These are phyloP conservation scores for Rhamnella rubrinervis DNA, from an alignment of 331 rosid genomes.

Conservation along the genomic window DNA sequence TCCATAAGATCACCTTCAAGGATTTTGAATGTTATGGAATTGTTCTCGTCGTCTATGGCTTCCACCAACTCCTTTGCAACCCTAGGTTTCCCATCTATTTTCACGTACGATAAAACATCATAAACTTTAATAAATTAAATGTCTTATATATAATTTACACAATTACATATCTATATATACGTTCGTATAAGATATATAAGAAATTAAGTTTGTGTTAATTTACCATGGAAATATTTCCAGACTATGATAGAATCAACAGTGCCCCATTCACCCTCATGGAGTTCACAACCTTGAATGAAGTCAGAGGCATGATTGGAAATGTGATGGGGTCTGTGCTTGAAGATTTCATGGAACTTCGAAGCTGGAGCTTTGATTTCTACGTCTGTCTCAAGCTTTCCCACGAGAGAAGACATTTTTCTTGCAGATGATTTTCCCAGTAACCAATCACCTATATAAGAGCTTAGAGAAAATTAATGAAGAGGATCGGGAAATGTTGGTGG, in stretches of 20 bases:
- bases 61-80: constrained; percentile 20
- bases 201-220: neutral
- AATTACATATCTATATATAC: neutral
- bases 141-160: neutral
- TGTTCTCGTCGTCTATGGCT: constrained; percentile 24
- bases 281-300: constrained; percentile 21
- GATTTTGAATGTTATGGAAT: constrained; percentile 2
- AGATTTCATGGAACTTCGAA: constrained; percentile 25
- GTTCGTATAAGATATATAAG: neutral
- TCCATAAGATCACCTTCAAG: too few species aligned
- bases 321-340: constrained; percentile 31
- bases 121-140: neutral
- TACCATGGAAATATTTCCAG: constrained; percentile 38
- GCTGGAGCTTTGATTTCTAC: constrained; percentile 38
- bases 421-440: neutral
- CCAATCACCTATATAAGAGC: too few species aligned
- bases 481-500: too few species aligned
- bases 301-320: constrained; percentile 18
- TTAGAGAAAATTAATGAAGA: too few species aligned
- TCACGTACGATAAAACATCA: too few species aligned
- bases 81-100: constrained; percentile 23
- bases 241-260: constrained; percentile 28
- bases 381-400: constrained; percentile 34
- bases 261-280: constrained; percentile 48
- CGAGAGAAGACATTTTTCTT: neutral